Base-by-base conservation (phyloP, 768 basidiomycete genomes). In the Pulveroboletus sp. region DNA sequence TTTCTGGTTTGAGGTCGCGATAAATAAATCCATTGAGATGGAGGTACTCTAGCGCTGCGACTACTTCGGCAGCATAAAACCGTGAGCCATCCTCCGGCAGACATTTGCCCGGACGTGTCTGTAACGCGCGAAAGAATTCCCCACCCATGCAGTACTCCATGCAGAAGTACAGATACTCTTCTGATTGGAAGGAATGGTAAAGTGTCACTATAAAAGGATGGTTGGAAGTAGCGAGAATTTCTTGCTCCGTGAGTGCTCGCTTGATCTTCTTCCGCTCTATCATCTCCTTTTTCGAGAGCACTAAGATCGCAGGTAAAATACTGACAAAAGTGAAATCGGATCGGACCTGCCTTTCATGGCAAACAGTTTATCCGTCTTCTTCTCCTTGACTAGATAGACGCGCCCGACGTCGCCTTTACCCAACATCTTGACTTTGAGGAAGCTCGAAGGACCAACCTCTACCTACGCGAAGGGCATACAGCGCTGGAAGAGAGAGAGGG, bases 1-100 rank as follows among this genome's bases (percentile, higher is more conserved):
- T 99, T 75, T 99, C 96, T 30, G 96, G 96, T 71, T 99, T 99
- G 47, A 99, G 81, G 78, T 99, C 96, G 48, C 96, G 84, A 73
- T 99, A 99, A 61, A 98, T 98, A 75, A 94, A 98, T 26, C 96
- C 96, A 84, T 97, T 98, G 51, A 99, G 80, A 77, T 99, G 96
- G 48, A 99, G 77, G 68, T 99, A 99, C 75, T 99, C 96, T 65
- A 99, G 74, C 24, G 96, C 96, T 39, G 95, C 94, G 47, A 89
- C 87, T 30, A 99, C 96, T 74, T 99, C 96, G 57, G 96, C 96
- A 51, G 96, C 95, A 68, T 99, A 99, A 74, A 98, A 98, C 49
- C 93, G 82, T 17, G 94, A 87, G 27, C 88, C 93, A 49, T 98
- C 94, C 72, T 99, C 96, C 47, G 90, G 75, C 26, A 99, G 79